Conservation (phyloP, 768 basidiomycete species). For the Astraeus odoratus region DNA sequence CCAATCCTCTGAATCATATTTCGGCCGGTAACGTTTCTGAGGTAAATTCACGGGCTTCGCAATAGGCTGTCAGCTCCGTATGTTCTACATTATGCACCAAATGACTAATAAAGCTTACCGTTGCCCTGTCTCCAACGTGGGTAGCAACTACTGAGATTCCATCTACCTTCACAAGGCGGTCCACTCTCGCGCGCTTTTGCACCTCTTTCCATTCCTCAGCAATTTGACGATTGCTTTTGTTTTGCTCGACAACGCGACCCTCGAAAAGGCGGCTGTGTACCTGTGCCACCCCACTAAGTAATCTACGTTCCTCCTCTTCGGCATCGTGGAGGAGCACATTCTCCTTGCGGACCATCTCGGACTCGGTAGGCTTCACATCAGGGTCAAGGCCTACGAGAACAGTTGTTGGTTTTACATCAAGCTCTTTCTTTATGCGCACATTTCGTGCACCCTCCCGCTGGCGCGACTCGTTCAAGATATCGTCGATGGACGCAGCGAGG, state of each 20-base stretch:
- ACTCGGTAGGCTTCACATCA: slow-evolving; percentile 1
- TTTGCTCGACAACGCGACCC: slow-evolving; percentile 34
- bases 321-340: slow-evolving; percentile 32
- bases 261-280: slow-evolving; percentile 56
- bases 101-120: slow-evolving; percentile 24
- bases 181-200: slow-evolving; percentile 37
- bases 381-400: background rate
- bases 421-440: slow-evolving; percentile 39
- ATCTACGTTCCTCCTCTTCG: slow-evolving; percentile 45
- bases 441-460: slow-evolving; percentile 36
- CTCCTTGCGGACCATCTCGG: slow-evolving; percentile 14
- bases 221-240: slow-evolving; percentile 35
- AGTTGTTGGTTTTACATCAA: slow-evolving; percentile 10
- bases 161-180: slow-evolving; percentile 34
- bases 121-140: slow-evolving; percentile 20
- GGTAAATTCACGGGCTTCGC: slow-evolving; percentile 8
- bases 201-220: slow-evolving; percentile 40
- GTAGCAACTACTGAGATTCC: slow-evolving; percentile 30
- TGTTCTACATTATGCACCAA: slow-evolving; percentile 1
- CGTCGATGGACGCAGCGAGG: slow-evolving; percentile 35
- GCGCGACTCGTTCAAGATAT: slow-evolving; percentile 42
- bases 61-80: slow-evolving; percentile 10
- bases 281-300: slow-evolving; percentile 51
- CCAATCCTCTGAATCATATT: slow-evolving; percentile 50
- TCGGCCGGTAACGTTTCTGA: slow-evolving; percentile 28